Conservation (phyloP, 2,329 filamentous ascomycete species). For the Penicillium brasilianum region DNA sequence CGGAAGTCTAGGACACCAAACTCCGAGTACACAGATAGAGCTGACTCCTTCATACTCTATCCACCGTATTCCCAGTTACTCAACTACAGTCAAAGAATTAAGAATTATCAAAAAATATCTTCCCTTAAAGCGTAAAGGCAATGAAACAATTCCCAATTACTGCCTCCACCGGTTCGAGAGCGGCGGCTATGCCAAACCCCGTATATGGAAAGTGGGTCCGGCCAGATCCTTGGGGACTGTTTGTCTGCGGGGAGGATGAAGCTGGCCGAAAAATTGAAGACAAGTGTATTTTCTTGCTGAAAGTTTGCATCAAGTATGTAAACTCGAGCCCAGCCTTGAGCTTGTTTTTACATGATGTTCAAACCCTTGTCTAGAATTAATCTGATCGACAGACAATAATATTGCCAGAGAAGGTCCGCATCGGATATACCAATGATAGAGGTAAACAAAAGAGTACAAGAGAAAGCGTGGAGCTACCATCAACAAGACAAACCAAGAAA, state of each 20-base stretch:
- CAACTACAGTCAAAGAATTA: neutral
- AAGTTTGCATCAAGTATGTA: too few relatives aligned
- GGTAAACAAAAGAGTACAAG: neutral
- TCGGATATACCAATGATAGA: neutral
- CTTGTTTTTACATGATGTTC: neutral
- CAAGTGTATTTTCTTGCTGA: neutral
- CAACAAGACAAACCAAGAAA: slow-evolving; percentile 7
- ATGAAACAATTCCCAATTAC: neutral
- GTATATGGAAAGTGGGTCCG: neutral
- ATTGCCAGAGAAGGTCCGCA: neutral
- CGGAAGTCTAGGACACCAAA: too few relatives aligned
- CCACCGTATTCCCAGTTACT: too few relatives aligned
- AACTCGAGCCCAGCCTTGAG: too few relatives aligned
- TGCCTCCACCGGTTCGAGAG: neutral
- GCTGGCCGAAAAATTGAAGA: neutral
- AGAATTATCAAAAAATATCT: neutral
- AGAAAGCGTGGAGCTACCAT: slow-evolving; percentile 1
- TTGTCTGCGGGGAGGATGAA: neutral
- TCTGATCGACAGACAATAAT: too few relatives aligned
- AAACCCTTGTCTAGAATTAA: too few relatives aligned
- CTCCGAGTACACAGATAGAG: too few relatives aligned
- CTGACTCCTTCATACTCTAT: neutral
- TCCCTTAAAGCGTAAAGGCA: neutral
- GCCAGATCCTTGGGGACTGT: neutral
- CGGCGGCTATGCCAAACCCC: neutral